A percentile compares a stretch with the other conserved stretches of the same genome.
Evolutionary conservation across 2,329 filamentous ascomycete genomes (phyloP).

Genomic region (Venturia effusa): DNA sequence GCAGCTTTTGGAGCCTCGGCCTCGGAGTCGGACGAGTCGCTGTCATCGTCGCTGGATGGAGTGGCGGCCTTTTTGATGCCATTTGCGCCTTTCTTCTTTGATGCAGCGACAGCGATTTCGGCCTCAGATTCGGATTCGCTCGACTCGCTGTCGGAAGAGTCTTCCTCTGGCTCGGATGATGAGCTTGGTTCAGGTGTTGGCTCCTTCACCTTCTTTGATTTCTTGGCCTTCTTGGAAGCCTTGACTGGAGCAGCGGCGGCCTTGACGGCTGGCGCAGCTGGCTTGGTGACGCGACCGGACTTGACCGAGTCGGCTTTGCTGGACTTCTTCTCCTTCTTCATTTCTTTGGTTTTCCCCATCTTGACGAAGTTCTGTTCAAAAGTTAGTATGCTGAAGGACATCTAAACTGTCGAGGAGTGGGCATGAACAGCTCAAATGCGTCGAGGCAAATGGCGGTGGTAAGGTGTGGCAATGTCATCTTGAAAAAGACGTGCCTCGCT

Average conservation of each 20-base stretch:
- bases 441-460: background rate
- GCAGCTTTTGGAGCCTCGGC: conserved; percentile 13
- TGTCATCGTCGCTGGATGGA: conserved; percentile 15
- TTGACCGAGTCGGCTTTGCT: conserved; percentile 48
- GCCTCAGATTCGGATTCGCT: conserved; percentile 25
- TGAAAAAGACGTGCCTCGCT: background rate
- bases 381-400: conserved; percentile 2
- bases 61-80: conserved; percentile 19
- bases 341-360: conserved; percentile 13
- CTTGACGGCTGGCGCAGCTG: conserved; percentile 54
- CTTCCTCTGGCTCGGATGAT: conserved; percentile 4
- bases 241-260: conserved; percentile 57
- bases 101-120: conserved; percentile 17
- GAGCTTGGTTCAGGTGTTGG: conserved; percentile 34
- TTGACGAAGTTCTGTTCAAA: background rate
- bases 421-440: conserved; percentile 1
- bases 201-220: conserved; percentile 38
- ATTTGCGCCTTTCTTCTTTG: conserved; percentile 22
- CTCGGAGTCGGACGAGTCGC: conserved; percentile 16
- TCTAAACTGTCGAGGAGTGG: background rate
- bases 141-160: conserved; percentile 20
- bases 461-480: background rate
- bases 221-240: conserved; percentile 33
- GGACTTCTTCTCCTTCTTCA: conserved; percentile 51
- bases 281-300: conserved; percentile 56